Evolutionary conservation across 2,329 filamentous ascomycete genomes (phyloP), one percentile per base, ranked within the genome.

Genomic region (Fusarium paranaense): DNA sequence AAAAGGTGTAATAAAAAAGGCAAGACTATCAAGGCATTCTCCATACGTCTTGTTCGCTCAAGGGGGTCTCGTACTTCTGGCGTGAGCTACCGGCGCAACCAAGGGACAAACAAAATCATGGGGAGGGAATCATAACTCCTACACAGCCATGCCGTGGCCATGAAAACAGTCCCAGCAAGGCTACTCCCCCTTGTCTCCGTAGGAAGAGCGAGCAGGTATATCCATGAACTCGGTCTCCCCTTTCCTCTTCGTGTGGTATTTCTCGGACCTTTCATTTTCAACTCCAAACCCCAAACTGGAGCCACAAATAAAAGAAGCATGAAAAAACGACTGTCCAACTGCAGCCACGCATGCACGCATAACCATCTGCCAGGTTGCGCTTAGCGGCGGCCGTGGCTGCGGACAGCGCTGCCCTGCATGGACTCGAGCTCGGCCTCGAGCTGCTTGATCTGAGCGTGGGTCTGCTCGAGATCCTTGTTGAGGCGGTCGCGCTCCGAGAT

Each of bases 381-480:
- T 87, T 95, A 98, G 85, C 95, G 95, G 85, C 95, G 95, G 80
- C 95, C 95, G 84, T 97, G 94, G 87, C 94, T 97, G 87, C 95
- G 94, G 82, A 94, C 94, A 81, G 95, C 91, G 82, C 90, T 94
- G 83, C 94, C 94, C 86, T 98, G 96, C 91, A 98, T 94, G 78
- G 91, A 87, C 86, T 99, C 97, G 81, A 99, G 93, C 83, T 99
- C 97, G 78, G 90, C 88, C 87, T 99, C 97, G 79, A 97, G 89
- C 83, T 93, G 91, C 90, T 97, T 97, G 90, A 97, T 97, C 85
- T 90, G 93, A 81, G 97, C 96, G 82, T 99, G 97, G 78, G 96
- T 98, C 85, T 94, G 94, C 88, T 99, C 97, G 84, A 99, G 91
- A 82, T 99, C 97, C 92, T 99, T 99, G 92, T 99, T 99, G 87